These are phyloP conservation scores for Magnolia officinalis DNA, from an alignment of 164 flowering plant species.

Conservation along the genomic window DNA sequence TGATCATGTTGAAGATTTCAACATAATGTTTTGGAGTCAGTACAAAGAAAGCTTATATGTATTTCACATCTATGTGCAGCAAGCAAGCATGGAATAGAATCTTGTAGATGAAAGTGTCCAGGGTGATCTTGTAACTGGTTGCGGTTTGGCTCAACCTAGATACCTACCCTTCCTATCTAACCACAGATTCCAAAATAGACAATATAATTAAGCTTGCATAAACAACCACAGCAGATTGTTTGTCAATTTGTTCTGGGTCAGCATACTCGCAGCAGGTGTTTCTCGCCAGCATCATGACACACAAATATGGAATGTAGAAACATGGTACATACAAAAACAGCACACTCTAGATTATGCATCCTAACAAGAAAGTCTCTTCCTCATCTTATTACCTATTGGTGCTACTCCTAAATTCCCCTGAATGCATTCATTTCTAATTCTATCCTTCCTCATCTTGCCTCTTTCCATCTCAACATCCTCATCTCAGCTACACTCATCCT, in stretches of 20 bases:
- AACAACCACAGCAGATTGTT: too few species aligned
- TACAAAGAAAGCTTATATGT: not conserved
- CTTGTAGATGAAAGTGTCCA: not conserved
- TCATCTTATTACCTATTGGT: too few species aligned
- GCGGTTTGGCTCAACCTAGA: not conserved
- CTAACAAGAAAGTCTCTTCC: not conserved
- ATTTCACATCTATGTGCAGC: not conserved
- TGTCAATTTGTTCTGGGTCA: too few species aligned
- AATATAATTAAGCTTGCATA: too few species aligned
- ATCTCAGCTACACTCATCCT: too few species aligned
- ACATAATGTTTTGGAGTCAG: too few species aligned
- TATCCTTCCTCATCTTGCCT: too few species aligned
- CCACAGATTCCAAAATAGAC: too few species aligned
- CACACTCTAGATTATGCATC: not conserved
- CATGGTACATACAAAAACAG: not conserved
- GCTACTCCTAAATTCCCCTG: too few species aligned
- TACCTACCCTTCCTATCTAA: not conserved
- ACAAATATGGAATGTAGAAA: not conserved
- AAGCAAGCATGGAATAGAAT: not conserved
- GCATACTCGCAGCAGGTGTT: not conserved
- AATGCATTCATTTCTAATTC: too few species aligned
- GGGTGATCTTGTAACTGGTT: not conserved
- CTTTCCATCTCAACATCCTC: too few species aligned
- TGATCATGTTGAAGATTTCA: too few species aligned
- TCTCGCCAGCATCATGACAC: not conserved